phyloP scores from a whole-genome alignment of 306 rosid genomes.

The Sicyos baderoa region DNA sequence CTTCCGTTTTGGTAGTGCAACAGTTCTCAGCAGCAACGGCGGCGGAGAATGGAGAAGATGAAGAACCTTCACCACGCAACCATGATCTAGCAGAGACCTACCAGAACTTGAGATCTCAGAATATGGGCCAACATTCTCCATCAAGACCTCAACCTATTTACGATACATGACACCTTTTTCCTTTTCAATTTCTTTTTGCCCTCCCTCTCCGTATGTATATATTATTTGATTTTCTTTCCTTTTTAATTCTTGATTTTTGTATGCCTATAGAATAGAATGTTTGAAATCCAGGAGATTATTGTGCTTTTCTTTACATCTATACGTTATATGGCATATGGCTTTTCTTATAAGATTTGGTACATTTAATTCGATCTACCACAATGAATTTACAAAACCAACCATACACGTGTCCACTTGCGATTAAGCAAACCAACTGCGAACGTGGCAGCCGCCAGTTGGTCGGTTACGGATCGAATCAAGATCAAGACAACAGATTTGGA shows the following conservation, averaged over 20 bases:
- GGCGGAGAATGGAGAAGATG: constrained; percentile 13
- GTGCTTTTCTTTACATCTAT: no score
- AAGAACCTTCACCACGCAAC: constrained; percentile 19
- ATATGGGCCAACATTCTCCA: constrained; percentile 16
- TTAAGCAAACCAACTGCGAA: background rate
- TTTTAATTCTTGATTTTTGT: no score
- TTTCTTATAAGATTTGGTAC: no score
- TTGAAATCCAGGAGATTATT: no score
- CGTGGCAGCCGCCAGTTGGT: background rate
- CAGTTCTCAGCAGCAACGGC: constrained; percentile 43
- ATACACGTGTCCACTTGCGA: background rate
- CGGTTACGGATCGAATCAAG: background rate
- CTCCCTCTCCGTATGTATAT: background rate
- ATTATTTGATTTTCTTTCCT: background rate
- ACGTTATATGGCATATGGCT: no score
- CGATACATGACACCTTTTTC: background rate
- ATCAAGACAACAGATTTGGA: no score
- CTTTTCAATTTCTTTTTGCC: background rate
- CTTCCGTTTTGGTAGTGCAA: constrained; percentile 73
- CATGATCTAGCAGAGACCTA: constrained; percentile 21
- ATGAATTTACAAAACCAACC: background rate
- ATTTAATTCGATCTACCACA: background rate
- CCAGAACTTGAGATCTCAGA: constrained; percentile 11
- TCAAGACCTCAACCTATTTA: background rate
- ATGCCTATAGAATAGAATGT: no score